Conservation (phyloP, 176 grass and related monocot species). For the Triticum urartu region DNA sequence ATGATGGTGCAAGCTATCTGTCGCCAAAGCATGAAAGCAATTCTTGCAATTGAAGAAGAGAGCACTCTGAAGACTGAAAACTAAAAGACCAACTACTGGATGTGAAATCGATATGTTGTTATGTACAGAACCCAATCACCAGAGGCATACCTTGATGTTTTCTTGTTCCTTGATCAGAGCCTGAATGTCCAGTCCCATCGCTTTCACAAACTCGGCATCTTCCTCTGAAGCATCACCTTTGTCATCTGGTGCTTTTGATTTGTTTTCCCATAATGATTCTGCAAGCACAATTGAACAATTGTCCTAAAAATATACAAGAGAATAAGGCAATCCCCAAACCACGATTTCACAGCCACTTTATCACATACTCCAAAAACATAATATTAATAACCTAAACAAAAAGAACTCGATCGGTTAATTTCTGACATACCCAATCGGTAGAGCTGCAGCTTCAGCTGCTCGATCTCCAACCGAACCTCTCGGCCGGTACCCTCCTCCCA, state of each 20-base stretch:
- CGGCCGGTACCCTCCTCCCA: not conserved
- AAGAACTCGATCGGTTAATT: not conserved
- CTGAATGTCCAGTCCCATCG: slow-evolving; percentile 39
- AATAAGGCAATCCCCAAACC: not conserved
- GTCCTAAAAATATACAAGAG: not conserved
- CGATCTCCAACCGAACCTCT: slow-evolving; percentile 29
- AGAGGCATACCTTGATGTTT: slow-evolving; percentile 35
- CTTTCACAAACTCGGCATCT: slow-evolving; percentile 23
- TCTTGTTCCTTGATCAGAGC: slow-evolving; percentile 41
- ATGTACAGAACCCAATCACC: not conserved
- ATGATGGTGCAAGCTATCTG: not conserved
- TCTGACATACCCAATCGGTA: slow-evolving; percentile 36
- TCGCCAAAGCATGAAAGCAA: not conserved
- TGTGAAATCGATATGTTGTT: not conserved
- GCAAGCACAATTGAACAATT: not conserved
- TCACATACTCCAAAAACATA: not conserved
- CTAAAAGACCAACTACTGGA: not conserved
- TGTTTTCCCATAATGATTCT: slow-evolving; percentile 37
- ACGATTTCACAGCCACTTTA: not conserved
- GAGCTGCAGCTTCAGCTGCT: slow-evolving; percentile 45
- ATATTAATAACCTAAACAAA: not conserved
- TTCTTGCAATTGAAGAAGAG: not conserved
- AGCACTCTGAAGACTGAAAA: not conserved
- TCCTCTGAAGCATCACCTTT: slow-evolving; percentile 25
- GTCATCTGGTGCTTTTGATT: slow-evolving; percentile 11